Conservation (phyloP, 1,284 basidiomycete genomes). For the Rugiboletus extremiorientalis region DNA sequence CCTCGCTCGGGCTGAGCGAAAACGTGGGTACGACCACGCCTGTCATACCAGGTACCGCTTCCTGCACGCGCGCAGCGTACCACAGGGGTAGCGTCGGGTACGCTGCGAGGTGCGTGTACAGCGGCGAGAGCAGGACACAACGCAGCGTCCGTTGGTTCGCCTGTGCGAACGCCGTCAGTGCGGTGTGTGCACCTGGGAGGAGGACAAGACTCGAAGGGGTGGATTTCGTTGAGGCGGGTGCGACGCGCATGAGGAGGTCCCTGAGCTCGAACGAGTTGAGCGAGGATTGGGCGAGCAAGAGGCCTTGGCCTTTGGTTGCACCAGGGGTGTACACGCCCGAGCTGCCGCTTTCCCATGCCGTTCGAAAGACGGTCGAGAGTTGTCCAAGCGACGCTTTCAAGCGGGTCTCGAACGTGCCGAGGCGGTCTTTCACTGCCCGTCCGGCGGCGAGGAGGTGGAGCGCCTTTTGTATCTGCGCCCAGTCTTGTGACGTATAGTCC, state of each 20-base stretch:
- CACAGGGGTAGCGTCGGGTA: constrained; percentile 77
- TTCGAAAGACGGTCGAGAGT: constrained; percentile 56
- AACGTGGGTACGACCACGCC: constrained; percentile 82
- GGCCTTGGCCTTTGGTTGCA: constrained; percentile 67
- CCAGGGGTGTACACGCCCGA: constrained; percentile 54
- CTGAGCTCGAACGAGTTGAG: constrained; percentile 82
- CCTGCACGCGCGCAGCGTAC: constrained; percentile 44
- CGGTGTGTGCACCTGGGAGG: constrained; percentile 55
- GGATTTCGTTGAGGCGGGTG: constrained; percentile 24
- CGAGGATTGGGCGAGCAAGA: constrained; percentile 75
- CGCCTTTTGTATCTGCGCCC: constrained; percentile 79
- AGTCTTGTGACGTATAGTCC: constrained; percentile 87
- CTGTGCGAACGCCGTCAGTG: constrained; percentile 68
- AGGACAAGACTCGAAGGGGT: constrained; percentile 34
- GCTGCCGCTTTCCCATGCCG: constrained; percentile 52
- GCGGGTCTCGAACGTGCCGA: constrained; percentile 67
- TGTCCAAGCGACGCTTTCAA: constrained; percentile 59
- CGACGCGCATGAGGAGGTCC: constrained; percentile 55
- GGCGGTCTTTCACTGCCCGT: constrained; percentile 65
- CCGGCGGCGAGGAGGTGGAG: constrained; percentile 83
- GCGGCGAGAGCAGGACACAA: constrained; percentile 80
- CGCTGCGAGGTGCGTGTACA: constrained; percentile 70
- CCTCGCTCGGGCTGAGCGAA: constrained; percentile 88
- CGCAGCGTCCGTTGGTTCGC: constrained; percentile 79
- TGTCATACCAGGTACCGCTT: constrained; percentile 42